phyloP scores from a whole-genome alignment of 306 rosid genomes.

The Lathyrus tuberosus region DNA sequence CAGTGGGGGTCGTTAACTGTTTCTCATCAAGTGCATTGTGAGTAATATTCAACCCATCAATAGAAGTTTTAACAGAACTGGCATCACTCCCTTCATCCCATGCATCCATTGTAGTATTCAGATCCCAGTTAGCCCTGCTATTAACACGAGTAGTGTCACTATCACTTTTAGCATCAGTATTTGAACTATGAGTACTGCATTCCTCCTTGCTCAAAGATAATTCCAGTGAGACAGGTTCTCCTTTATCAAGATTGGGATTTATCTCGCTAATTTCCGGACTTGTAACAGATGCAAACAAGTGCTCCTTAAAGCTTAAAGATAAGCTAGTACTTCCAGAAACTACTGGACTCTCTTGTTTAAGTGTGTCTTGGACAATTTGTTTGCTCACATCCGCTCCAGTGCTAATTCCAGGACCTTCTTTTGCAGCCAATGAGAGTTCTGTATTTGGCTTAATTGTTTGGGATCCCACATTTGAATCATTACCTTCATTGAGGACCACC shows the following conservation, averaged over 20 bases:
- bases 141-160: slow-evolving; percentile 35
- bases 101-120: slow-evolving; percentile 92
- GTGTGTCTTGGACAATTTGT: slow-evolving; percentile 41
- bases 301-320: slow-evolving; percentile 57
- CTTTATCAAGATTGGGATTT: slow-evolving; percentile 38
- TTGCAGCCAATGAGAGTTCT: slow-evolving; percentile 55
- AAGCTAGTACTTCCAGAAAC: slow-evolving; percentile 49
- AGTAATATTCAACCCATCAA: slow-evolving; percentile 36
- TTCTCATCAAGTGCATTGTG: slow-evolving; percentile 39
- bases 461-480: slow-evolving; percentile 34
- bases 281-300: slow-evolving; percentile 42
- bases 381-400: slow-evolving; percentile 45
- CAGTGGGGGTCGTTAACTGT: slow-evolving; percentile 39
- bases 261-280: slow-evolving; percentile 36
- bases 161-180: slow-evolving; percentile 39
- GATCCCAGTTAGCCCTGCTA: slow-evolving; percentile 92
- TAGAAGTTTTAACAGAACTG: slow-evolving; percentile 43
- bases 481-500: slow-evolving; percentile 25
- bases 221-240: slow-evolving; percentile 55
- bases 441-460: slow-evolving; percentile 44
- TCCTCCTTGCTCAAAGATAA: slow-evolving; percentile 69
- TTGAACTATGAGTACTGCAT: slow-evolving; percentile 41
- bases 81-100: slow-evolving; percentile 72
- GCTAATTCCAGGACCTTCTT: slow-evolving; percentile 48
- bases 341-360: slow-evolving; percentile 46